Evolutionary conservation across 1,284 basidiomycete species (phyloP), one percentile per base, ranked within the genome.

Genomic region (Stygiomarasmius scandens): DNA sequence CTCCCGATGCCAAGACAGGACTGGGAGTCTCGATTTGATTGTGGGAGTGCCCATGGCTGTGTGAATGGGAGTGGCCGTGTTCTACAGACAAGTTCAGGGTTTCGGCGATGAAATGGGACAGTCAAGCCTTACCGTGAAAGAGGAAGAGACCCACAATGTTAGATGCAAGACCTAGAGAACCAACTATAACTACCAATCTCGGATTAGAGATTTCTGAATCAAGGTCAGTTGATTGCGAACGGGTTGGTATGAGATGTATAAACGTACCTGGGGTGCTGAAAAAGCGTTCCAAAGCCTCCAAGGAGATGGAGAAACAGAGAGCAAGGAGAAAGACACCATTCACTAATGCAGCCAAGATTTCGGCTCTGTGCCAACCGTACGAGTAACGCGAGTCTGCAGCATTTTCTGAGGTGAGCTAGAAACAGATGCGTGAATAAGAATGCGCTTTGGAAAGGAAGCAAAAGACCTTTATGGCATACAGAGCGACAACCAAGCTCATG

Each of bases 311-410:
- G 74, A 98, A 95, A 77, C 96, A 99, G 1, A 99, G 85, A 0
- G 97, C 96, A 49, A 95, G 78, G 2, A 94, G 80, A 77, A 95
- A 94, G 58, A 94, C 96, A 51, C 97, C 96, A 68, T 99, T 99
- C 68, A 98, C 79, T 48, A 99, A 82, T 0, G 95, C 94, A 27
- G 95, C 95, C 8, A 99, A 84, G 60, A 99, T 97, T 71, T 99
- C 97, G n/a, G 97, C 97, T 57, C 97, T 84, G 74, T 99, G 96
- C 95, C 96, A 98, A 20, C 95, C 95, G 69, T 96, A 97, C 1
- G 93, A 92, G 72, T 95, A 96, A 43, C 86, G 85, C 38, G 81
- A 80, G 64, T 85, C 80, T 19, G 72, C 79, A 53, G 76, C 68
- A 27, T 70, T 74, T 48, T 79, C 75, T 43, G 76, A 75, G 24